Base-by-base conservation (phyloP, 2,329 filamentous ascomycete genomes). In the Verticillium nonalfalfae region DNA sequence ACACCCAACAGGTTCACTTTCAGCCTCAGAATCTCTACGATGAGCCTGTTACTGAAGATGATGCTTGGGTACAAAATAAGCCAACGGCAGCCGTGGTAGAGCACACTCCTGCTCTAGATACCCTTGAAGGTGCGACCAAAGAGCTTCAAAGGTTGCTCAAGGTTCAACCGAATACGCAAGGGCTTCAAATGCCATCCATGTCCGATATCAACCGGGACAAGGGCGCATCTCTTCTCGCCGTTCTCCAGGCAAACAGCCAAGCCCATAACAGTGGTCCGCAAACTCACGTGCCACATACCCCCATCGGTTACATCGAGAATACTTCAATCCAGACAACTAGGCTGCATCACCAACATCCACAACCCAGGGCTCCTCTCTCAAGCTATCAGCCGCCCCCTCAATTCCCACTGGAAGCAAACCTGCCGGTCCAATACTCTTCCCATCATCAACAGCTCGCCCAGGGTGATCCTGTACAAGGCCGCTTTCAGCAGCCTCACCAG, bases 11-110 rank as follows among this genome's bases (percentile, higher is more conserved):
- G 36, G 73, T 74, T 14, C 76, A 82, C 36, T 68, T 78, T 5
- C 71, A 77, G 18, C 71, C 76, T 15, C 76, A 78, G 21, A 74
- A 80, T 13, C 76, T 79, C 14, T 73, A 78, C 31, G 83, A 88
- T 54, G 85, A 89, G 64, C 77, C 79, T 40, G 73, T 82, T 59
- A 85, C 85, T 7, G 85, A 90, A 70, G 88, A 90, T 60, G 87
- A 90, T 59, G 70, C 76, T n/a, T 76, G 77, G 66, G 70, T 73
- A 55, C 73, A 55, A 7, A 34, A 73, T 7, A 73, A 78, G 35
- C 67, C 73, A 18, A 67, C 74, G 15, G 66, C 69, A 15, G 65
- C 65, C 64, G 66, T 45, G 59, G 69, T 54, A 61, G 68, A 21
- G 69, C 70, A 73, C 36, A 74, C 75, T 15, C 75, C 76, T 9